Base-by-base conservation (phyloP, 768 basidiomycete species). In the Fistulinella prunicolor region DNA sequence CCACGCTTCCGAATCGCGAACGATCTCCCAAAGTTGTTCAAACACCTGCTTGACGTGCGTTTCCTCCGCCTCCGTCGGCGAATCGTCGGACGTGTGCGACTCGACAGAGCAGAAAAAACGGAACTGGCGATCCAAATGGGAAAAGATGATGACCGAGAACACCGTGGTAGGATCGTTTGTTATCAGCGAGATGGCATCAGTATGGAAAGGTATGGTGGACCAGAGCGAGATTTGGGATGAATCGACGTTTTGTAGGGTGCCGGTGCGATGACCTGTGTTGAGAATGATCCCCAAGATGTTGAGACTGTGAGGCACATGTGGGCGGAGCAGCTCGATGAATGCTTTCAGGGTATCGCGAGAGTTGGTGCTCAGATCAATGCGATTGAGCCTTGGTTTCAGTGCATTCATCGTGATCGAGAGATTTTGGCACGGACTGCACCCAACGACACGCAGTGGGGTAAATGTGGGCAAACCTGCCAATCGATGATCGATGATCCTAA, bases 101-200 rank as follows among this genome's bases (percentile, higher is more conserved):
- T 54, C 51, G 23, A 34, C 46, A 1, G 57, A 59, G 20, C 61
- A 65, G 32, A 61, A 61, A 22, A 50, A 47, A 21, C 24, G 19
- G 34, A 53, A 62, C 5, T 53, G 51, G 14, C 46, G 42, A 20
- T 39, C 51, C 9, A 38, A 2, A 38, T 51, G 49, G 26, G 54
- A 59, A 32, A 54, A 55, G n/a, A 23, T 13, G 19, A 53, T 17
- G 21, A 62, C 39, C 10, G 65, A 65, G 47, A 58, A 63, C 23
- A 56, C 8, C 14, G 36, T 34, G 37, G 22, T 35, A n/a, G n/a
- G n/a, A n/a, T n/a, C n/a, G n/a, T n/a, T n/a, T n/a, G n/a, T n/a
- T n/a, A n/a, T n/a, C n/a, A n/a, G n/a, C 4, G 37, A 28, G 32
- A 28, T 39, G 30, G 36, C 19, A 24, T 38, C 22, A 1, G 24